These are phyloP conservation scores for Ilex aquifolium DNA, from an alignment of 257 asterid genomes.

Conservation along the genomic window DNA sequence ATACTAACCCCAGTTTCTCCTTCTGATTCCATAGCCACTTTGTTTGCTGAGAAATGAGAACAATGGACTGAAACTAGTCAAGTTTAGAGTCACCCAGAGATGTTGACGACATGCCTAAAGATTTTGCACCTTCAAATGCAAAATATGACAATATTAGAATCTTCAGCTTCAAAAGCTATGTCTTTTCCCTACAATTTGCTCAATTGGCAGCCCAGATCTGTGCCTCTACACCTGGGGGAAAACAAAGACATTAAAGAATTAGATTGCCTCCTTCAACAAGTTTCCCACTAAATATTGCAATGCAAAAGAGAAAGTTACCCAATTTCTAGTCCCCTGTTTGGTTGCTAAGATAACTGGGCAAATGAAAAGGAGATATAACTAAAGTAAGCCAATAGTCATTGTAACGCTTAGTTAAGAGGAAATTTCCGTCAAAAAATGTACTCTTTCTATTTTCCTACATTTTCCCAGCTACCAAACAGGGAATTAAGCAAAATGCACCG, in stretches of 20 bases:
- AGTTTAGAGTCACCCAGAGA: slow-evolving; percentile 29
- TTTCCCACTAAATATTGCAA: no score
- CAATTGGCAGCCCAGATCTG: background rate
- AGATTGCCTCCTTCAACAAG: background rate
- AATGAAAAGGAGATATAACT: slow-evolving; percentile 1
- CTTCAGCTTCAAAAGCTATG: background rate
- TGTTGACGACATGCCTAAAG: slow-evolving; percentile 34
- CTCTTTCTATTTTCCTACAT: background rate
- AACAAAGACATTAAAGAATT: background rate
- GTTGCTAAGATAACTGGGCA: background rate
- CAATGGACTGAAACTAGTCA: slow-evolving; percentile 27
- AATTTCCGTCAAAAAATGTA: background rate
- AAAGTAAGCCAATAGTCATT: slow-evolving; percentile 24
- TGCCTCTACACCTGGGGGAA: background rate
- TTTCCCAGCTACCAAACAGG: background rate
- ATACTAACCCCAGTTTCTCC: slow-evolving; percentile 70
- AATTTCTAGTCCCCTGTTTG: background rate
- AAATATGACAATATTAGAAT: slow-evolving; percentile 1
- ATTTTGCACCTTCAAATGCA: background rate
- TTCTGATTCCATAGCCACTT: slow-evolving; percentile 65
- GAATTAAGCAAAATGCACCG: background rate
- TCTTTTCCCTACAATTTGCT: no score
- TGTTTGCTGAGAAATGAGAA: slow-evolving; percentile 12
- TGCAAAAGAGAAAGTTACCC: background rate
- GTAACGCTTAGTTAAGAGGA: slow-evolving; percentile 6